A percentile compares a stretch with the other conserved stretches of the same genome.
These are phyloP conservation scores for Penicillium longicatenatum DNA, from an alignment of 495 filamentous ascomycete species.

Conservation along the genomic window DNA sequence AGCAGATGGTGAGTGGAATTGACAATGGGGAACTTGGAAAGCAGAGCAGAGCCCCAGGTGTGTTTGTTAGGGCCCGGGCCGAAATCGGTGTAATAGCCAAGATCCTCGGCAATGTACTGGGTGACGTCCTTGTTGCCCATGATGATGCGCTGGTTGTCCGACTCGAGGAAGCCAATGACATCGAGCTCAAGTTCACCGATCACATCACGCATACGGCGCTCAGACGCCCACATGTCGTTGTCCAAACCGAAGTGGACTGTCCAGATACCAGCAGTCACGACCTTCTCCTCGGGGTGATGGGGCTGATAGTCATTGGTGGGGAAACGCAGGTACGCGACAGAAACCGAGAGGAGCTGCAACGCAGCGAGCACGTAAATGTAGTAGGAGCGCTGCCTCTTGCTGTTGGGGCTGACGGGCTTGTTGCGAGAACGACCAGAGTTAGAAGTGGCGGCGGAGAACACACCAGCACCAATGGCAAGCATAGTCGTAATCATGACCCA, in stretches of 20 bases:
- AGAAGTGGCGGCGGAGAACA: slow-evolving; percentile 71
- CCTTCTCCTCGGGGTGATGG: slow-evolving; percentile 82
- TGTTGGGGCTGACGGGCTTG: slow-evolving; percentile 55
- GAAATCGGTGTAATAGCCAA: slow-evolving; percentile 98
- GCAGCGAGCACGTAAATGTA: slow-evolving; percentile 71
- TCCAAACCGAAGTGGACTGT: slow-evolving; percentile 98
- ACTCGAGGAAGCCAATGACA: slow-evolving; percentile 90
- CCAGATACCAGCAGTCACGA: slow-evolving; percentile 95
- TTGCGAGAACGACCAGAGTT: slow-evolving; percentile 43
- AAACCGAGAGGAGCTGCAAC: slow-evolving; percentile 77
- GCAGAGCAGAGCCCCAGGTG: slow-evolving; percentile 91
- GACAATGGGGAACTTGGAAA: slow-evolving; percentile 97
- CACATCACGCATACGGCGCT: slow-evolving; percentile 88
- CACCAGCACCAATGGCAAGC: slow-evolving; percentile 80
- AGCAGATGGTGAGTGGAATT: slow-evolving; percentile 96
- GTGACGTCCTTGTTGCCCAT: slow-evolving; percentile 99
- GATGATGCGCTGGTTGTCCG: slow-evolving; percentile 95
- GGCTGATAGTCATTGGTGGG: slow-evolving; percentile 89
- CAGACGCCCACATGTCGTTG: slow-evolving; percentile 98
- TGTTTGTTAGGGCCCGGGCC: slow-evolving; percentile 98
- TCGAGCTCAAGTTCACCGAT: slow-evolving; percentile 94
- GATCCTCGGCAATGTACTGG: slow-evolving; percentile 90
- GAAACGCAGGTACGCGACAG: slow-evolving; percentile 89
- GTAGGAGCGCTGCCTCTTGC: slow-evolving; percentile 61
- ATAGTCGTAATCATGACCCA: slow-evolving; percentile 89